Base-by-base conservation (phyloP, 2,329 filamentous ascomycete species). In the Botrytis pseudocinerea region DNA sequence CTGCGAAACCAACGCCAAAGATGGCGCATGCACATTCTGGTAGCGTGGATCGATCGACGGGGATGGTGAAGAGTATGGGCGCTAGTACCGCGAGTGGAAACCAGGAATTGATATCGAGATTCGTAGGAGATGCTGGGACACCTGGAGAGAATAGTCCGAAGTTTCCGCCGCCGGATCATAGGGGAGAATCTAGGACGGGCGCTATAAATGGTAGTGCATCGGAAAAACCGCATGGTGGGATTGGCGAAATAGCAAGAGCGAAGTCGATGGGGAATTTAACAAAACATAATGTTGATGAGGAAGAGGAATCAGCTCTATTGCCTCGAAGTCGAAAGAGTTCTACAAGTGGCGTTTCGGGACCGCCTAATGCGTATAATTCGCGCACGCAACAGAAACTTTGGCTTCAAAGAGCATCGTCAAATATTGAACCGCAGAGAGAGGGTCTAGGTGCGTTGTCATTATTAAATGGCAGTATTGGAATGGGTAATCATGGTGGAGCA, bases 301-400 rank as follows among this genome's bases (percentile, higher is more conserved):
- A 85, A 44, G 81, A 82, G 59, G 81, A 81, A 22, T 77, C 85
- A 73, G 85, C 84, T 51, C 80, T 88, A 22, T 83, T 85, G 5
- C 86, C 85, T 40, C 84, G 83, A 32, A 78, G 78, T 8, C 71
- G 80, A 20, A 79, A 81, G 69, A 74, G 76, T 32, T 76, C 77
- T 25, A 78, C 76, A 20, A 75, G 74, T 28, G 80, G 80, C 63
- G 75, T 77, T 40, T 77, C 78, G 6, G 76, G 78, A 1, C 79
- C 65, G 12, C 44, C 71, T 25, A 73, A 69, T 70, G 71, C 64
- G 18, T 69, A 69, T 44, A 73, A 73, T 62, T 92, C 90, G 71
- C 87, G 92, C 22, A 93, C 91, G 1, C 91, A 93, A 81, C 91
- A 93, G 80, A 94, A 94, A 78, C 84, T 94, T 22, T 91, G 93